Percentiles rank a stretch among this genome's conserved stretches.
These are phyloP conservation scores for Tephrocybe sp. DNA, from an alignment of 768 basidiomycete genomes.

Conservation along the genomic window DNA sequence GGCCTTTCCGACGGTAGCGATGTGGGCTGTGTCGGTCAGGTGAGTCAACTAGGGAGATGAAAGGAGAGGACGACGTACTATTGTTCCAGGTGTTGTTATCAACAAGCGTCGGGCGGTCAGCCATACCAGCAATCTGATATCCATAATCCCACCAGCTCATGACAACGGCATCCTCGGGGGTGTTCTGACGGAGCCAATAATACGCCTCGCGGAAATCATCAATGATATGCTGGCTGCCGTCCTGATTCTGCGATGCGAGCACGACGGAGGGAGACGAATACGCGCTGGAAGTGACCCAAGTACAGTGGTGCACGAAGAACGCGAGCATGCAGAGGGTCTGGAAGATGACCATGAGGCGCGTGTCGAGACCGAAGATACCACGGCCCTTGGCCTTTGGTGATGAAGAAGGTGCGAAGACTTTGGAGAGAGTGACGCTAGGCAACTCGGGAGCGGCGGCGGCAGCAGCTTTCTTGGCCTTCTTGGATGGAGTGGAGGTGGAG, in stretches of 20 bases:
- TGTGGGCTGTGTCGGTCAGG: constrained; percentile 64
- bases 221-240: constrained; percentile 92
- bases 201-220: constrained; percentile 99
- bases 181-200: constrained; percentile 98
- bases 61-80: constrained; percentile 55
- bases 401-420: constrained; percentile 36
- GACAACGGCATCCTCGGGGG: constrained; percentile 85
- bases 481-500: too few species aligned
- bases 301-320: constrained; percentile 95
- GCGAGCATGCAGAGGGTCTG: constrained; percentile 77
- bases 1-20: constrained; percentile 98
- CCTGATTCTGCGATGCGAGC: constrained; percentile 71
- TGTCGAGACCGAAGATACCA: constrained; percentile 86
- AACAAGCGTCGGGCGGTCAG: constrained; percentile 92
- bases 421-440: constrained; percentile 31
- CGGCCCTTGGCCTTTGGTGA: constrained; percentile 39
- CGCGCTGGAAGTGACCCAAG: constrained; percentile 91
- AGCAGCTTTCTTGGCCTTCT: constrained; percentile 63
- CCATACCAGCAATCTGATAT: constrained; percentile 99
- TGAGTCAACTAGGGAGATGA: constrained; percentile 4
- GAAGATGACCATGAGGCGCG: constrained; percentile 71
- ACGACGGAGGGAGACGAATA: constrained; percentile 99
- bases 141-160: constrained; percentile 99
- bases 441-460: constrained; percentile 29
- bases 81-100: constrained; percentile 99